Base-by-base conservation (phyloP, 2,329 filamentous ascomycete species). In the Cladorrhinum sp. region DNA sequence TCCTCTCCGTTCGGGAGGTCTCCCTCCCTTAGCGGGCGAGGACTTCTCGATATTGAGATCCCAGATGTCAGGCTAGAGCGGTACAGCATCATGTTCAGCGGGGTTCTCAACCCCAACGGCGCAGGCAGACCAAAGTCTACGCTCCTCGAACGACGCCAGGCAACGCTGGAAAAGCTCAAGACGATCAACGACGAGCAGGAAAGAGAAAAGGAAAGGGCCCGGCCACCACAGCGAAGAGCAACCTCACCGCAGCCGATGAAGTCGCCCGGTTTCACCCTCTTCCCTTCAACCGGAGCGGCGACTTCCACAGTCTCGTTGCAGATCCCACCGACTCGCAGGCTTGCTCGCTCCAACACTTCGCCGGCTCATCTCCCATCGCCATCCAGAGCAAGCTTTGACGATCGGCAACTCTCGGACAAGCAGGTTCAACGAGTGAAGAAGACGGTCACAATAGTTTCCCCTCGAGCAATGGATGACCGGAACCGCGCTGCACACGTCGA, bases 41-140 rank as follows among this genome's bases (percentile, higher is more conserved):
- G 64, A 9, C 36, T 88, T 6, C 77, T 97, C 20, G 82, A 92
- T 67, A 82, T 97, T 16, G 86, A 93, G 57, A 95, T 97, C 60
- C 93, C 94, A 0, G 83, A 84, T 55, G 82, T 90, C 59, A 86
- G 89, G 64, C 81, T 98, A 81, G 94, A 97, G 72, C 82, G 94
- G 54, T 98, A 96, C 68, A 96, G 92, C 68, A 84, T 97, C 66
- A 97, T 97, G 93, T 97, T 98, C 71, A 86, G 88, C 59, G 84
- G 84, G 39, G 80, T 97, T 6, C 77, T 96, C 24, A 82, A 85
- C 63, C 73, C 73, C 7, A 73, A 74, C 33, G 62, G 61, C 4
- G 66, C 65, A 23, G 39, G 49, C 66, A 71, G 63, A 61, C 42
- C 67, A 3, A 70, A 73, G 5, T 72, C 76, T 2, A 75, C 77